Conservation (phyloP, 1,284 basidiomycete species). For the Pterula multifida region DNA sequence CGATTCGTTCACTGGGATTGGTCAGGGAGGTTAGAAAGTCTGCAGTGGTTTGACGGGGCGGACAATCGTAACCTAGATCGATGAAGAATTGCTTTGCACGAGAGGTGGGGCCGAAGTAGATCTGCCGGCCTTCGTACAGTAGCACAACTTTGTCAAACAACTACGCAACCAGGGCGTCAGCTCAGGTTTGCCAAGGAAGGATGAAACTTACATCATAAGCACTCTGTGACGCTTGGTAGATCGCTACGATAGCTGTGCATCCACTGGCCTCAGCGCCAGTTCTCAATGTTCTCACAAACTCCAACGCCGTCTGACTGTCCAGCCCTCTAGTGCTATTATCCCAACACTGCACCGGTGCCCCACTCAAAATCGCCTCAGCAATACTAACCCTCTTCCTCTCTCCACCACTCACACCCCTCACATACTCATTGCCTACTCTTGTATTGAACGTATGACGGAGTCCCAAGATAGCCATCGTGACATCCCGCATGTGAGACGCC, state of each 20-base stretch:
- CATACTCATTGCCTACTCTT: slow-evolving; percentile 33
- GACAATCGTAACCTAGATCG: slow-evolving; percentile 30
- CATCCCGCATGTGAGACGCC: slow-evolving; percentile 33
- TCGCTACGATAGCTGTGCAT: slow-evolving; percentile 7
- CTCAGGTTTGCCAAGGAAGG: neutral
- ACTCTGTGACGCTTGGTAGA: slow-evolving; percentile 9
- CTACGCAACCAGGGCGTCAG: neutral
- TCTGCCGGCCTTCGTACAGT: slow-evolving; percentile 37
- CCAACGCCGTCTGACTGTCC: slow-evolving; percentile 8
- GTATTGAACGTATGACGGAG: slow-evolving; percentile 39
- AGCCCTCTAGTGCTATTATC: slow-evolving; percentile 17
- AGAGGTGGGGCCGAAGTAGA: slow-evolving; percentile 33
- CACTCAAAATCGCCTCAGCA: slow-evolving; percentile 4
- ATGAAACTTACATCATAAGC: slow-evolving; percentile 6
- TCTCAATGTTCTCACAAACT: slow-evolving; percentile 8
- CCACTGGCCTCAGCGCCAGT: slow-evolving; percentile 4
- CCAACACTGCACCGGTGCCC: slow-evolving; percentile 18
- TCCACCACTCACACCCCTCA: slow-evolving; percentile 44
- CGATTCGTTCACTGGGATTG: slow-evolving; percentile 13
- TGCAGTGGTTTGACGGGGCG: slow-evolving; percentile 26
- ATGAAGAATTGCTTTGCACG: slow-evolving; percentile 34
- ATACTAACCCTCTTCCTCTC: slow-evolving; percentile 46
- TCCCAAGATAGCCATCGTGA: slow-evolving; percentile 43
- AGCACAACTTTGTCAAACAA: slow-evolving; percentile 12
- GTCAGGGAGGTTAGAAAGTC: slow-evolving; percentile 32